These are phyloP conservation scores for Vaccinium vitisidaea DNA, from an alignment of 148 eudicot genomes.

Conservation along the genomic window DNA sequence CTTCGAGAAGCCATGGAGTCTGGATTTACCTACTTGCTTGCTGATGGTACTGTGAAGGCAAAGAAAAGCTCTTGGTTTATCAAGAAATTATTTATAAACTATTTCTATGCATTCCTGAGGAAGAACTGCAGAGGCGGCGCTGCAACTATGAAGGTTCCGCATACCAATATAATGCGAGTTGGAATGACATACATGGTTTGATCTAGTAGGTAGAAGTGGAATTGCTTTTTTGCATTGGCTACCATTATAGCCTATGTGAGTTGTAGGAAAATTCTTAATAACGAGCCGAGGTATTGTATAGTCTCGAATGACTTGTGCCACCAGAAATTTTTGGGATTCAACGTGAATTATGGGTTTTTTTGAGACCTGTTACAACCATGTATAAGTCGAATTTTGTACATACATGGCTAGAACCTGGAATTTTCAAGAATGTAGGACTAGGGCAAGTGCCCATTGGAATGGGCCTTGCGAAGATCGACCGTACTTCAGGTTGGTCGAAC, in stretches of 20 bases:
- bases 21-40: conserved; percentile 89
- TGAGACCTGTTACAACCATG: not conserved
- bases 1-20: conserved; percentile 74
- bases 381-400: not conserved
- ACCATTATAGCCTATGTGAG: not conserved
- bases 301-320: too few species aligned
- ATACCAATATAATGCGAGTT: conserved; percentile 79
- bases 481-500: not conserved
- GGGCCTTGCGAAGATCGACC: not conserved
- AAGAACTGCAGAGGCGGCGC: conserved; percentile 89
- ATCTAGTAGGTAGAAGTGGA: conserved; percentile 1
- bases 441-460: not conserved
- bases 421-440: not conserved
- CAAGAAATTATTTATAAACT: conserved; percentile 82
- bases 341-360: not conserved
- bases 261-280: not conserved
- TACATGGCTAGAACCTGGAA: not conserved
- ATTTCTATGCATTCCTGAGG: conserved; percentile 80
- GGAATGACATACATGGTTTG: conserved; percentile 82
- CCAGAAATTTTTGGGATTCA: not conserved
- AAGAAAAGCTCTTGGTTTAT: conserved; percentile 70
- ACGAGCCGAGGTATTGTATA: not conserved
- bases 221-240: not conserved
- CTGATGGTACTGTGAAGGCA: conserved; percentile 78
- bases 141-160: conserved; percentile 83